A percentile compares a stretch with the other conserved stretches of the same genome.
Evolutionary conservation across 192 early-diverging fungal genomes (phyloP).

Genomic region (Funneliformis geosporum): DNA sequence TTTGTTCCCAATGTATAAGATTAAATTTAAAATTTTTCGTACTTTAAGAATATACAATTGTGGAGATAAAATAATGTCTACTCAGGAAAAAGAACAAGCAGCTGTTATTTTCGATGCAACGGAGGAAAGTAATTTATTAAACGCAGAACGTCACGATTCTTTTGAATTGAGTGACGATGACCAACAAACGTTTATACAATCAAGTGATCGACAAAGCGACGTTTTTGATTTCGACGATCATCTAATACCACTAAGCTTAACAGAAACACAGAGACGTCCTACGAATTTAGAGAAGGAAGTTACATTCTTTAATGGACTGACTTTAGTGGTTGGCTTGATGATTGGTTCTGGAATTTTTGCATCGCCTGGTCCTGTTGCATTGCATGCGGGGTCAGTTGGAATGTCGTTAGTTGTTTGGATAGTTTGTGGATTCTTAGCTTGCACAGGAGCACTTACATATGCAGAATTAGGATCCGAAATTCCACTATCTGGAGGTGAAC

Average conservation of each 20-base stretch:
- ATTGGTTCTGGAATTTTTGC: conserved; percentile 83
- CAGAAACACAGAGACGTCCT: conserved; percentile 41
- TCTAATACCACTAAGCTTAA: conserved; percentile 32
- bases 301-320: conserved; percentile 63
- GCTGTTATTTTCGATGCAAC: neutral
- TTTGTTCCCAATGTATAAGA: too few relatives aligned
- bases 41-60: neutral
- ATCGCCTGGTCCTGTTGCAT: conserved; percentile 72
- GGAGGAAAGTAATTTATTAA: neutral
- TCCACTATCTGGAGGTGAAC: conserved; percentile 85
- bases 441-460: conserved; percentile 84
- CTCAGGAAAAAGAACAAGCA: neutral
- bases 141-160: neutral
- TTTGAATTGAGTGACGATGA: neutral
- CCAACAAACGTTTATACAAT: conserved; percentile 19
- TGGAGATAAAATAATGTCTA: neutral
- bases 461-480: conserved; percentile 89
- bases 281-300: conserved; percentile 58
- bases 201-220: conserved; percentile 21
- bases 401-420: conserved; percentile 78
- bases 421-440: conserved; percentile 70
- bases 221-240: conserved; percentile 31
- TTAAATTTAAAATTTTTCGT: neutral
- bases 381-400: conserved; percentile 63
- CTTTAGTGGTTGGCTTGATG: conserved; percentile 73